These are phyloP conservation scores for Neonectria hederae DNA, from an alignment of 2,329 filamentous ascomycete genomes.

Conservation along the genomic window DNA sequence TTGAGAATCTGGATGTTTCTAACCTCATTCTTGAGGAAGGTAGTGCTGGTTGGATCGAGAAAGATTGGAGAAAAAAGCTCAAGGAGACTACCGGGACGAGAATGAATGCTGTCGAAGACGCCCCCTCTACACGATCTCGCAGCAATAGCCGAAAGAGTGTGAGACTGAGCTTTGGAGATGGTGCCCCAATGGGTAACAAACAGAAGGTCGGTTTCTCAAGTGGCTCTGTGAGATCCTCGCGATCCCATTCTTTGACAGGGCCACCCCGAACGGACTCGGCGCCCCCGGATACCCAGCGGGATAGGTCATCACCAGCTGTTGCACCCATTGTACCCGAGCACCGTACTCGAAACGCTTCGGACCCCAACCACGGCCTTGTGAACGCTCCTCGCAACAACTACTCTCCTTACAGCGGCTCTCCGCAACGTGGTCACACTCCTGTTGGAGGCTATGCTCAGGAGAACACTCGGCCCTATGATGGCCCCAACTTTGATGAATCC, in stretches of 20 bases:
- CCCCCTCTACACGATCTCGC: conserved; percentile 54
- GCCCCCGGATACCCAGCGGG: conserved; percentile 54
- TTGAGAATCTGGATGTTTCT: conserved; percentile 88
- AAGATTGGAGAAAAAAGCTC: conserved; percentile 87
- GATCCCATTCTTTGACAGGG: conserved; percentile 60
- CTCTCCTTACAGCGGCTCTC: conserved; percentile 45
- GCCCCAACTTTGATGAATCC: conserved; percentile 67
- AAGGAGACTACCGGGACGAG: conserved; percentile 87
- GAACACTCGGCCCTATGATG: conserved; percentile 59
- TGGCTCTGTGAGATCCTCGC: conserved; percentile 61
- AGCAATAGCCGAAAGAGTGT: conserved; percentile 68
- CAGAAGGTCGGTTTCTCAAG: conserved; percentile 68
- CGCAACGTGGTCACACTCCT: conserved; percentile 49
- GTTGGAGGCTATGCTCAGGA: conserved; percentile 54
- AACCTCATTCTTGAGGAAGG: conserved; percentile 81
- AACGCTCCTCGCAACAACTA: conserved; percentile 41
- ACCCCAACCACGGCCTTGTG: conserved; percentile 48
- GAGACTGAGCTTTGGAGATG: conserved; percentile 60
- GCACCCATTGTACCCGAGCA: conserved; percentile 46
- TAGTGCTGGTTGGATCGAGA: conserved; percentile 81
- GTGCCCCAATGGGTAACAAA: conserved; percentile 45
- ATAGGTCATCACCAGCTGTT: conserved; percentile 46
- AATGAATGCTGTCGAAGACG: conserved; percentile 73
- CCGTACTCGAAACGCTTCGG: conserved; percentile 60
- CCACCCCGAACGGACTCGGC: conserved; percentile 61